A percentile compares a stretch with the other conserved stretches of the same genome.
These are phyloP conservation scores for Xylariaceae sp. DNA, from an alignment of 2,329 filamentous ascomycete species.

Conservation along the genomic window DNA sequence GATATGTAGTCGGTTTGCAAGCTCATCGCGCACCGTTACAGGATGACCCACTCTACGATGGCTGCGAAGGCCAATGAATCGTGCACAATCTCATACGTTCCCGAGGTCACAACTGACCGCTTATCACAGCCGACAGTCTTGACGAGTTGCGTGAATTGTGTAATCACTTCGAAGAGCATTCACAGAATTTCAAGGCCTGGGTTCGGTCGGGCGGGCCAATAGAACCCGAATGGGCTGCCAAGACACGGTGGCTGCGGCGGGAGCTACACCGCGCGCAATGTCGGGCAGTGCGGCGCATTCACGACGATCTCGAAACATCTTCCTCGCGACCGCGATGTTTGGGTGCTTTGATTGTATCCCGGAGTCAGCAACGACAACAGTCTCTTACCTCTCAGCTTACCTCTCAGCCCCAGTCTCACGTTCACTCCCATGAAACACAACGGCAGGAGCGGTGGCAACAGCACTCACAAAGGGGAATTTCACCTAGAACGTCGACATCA, in stretches of 20 bases:
- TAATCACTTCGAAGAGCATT: constrained; percentile 44
- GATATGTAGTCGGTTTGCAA: no score
- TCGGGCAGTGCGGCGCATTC: constrained; percentile 54
- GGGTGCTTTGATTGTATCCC: constrained; percentile 52
- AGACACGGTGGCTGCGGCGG: constrained; percentile 46
- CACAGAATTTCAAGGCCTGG: constrained; percentile 52
- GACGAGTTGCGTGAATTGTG: constrained; percentile 46
- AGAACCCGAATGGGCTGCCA: constrained; percentile 52
- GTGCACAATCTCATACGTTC: not conserved
- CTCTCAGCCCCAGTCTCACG: constrained; percentile 11
- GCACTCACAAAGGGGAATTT: not conserved
- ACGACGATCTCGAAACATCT: constrained; percentile 39
- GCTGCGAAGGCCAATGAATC: not conserved
- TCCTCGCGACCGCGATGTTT: constrained; percentile 48
- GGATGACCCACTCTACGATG: not conserved
- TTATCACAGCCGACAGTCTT: constrained; percentile 46
- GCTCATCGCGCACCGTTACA: no score
- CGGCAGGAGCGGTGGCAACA: constrained; percentile 1
- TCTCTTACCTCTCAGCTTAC: constrained; percentile 9
- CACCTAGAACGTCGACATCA: constrained; percentile 2
- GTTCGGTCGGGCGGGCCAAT: constrained; percentile 51
- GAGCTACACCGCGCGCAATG: constrained; percentile 57
- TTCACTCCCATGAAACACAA: constrained; percentile 8
- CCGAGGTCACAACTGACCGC: constrained; percentile 13
- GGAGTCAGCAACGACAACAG: constrained; percentile 41